A percentile compares a stretch with the other conserved stretches of the same genome.
These are phyloP conservation scores for Phyllosticta paracitricarpa DNA, from an alignment of 2,329 filamentous ascomycete species.

Conservation along the genomic window DNA sequence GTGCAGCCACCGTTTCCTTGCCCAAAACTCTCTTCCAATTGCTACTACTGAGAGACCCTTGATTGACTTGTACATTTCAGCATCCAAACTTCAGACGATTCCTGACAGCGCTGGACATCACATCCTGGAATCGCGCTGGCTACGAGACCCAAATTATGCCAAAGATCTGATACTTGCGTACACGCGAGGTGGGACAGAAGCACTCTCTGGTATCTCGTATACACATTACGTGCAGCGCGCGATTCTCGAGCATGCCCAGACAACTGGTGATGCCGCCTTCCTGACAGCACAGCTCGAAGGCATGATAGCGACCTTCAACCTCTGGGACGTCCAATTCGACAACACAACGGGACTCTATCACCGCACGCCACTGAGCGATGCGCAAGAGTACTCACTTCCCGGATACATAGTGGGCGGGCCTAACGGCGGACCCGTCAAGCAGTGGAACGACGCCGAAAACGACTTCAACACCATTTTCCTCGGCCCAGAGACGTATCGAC, in stretches of 20 bases:
- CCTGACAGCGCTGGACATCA: conserved; percentile 18
- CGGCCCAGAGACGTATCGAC: conserved; percentile 30
- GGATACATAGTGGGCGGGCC: conserved; percentile 25
- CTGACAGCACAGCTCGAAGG: conserved; percentile 31
- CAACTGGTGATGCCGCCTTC: conserved; percentile 30
- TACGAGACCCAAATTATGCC: conserved; percentile 29
- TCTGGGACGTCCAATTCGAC: conserved; percentile 31
- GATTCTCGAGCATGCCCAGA: conserved; percentile 26
- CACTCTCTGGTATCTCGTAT: conserved; percentile 21
- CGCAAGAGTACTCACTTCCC: conserved; percentile 33
- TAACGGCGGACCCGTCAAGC: conserved; percentile 14
- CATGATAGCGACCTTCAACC: conserved; percentile 29
- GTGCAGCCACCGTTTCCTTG: conserved; percentile 15
- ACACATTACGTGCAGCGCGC: conserved; percentile 31
- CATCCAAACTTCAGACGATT: conserved; percentile 17
- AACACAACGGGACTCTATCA: conserved; percentile 31
- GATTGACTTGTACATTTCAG: conserved; percentile 20
- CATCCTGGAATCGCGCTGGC: conserved; percentile 27
- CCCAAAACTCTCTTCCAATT: neutral
- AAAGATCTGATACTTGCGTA: conserved; percentile 33
- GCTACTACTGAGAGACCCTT: conserved; percentile 12
- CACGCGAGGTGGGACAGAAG: conserved; percentile 28
- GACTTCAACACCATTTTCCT: conserved; percentile 21
- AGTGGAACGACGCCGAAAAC: conserved; percentile 19
- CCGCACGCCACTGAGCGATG: conserved; percentile 34